These are phyloP conservation scores for Neurospora crassa DNA, from an alignment of 2,329 filamentous ascomycete genomes.

Conservation along the genomic window DNA sequence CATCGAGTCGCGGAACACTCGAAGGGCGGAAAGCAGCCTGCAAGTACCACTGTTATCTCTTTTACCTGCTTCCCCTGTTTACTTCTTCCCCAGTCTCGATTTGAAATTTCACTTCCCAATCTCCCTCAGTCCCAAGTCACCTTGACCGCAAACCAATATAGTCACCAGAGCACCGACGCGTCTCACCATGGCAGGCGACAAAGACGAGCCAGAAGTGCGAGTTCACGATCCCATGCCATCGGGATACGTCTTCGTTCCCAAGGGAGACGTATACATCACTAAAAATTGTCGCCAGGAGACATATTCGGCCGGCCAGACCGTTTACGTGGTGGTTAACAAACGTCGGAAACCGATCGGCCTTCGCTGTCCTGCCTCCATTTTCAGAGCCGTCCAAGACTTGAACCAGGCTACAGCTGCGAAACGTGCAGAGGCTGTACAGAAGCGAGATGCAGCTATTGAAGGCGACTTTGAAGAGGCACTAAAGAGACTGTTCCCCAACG, in stretches of 20 bases:
- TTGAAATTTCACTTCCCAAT: not conserved
- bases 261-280: constrained; percentile 33
- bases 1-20: not conserved
- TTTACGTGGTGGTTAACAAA: constrained; percentile 28
- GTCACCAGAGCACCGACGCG: not conserved
- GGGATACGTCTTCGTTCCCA: constrained; percentile 32
- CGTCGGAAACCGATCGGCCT: constrained; percentile 24
- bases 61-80: not conserved
- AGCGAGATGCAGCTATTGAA: constrained; percentile 26
- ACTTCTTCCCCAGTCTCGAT: not conserved
- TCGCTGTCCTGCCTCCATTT: constrained; percentile 28
- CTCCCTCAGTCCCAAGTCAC: not conserved
- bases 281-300: constrained; percentile 29
- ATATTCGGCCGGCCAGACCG: constrained; percentile 19
- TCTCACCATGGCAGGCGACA: not conserved
- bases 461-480: constrained; percentile 26
- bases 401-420: constrained; percentile 23
- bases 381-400: constrained; percentile 19
- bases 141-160: not conserved
- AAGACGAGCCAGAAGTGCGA: constrained; percentile 8
- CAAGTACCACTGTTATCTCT: not conserved
- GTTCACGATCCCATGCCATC: constrained; percentile 24
- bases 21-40: not conserved
- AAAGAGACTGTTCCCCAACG: constrained; percentile 27
- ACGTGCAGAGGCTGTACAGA: constrained; percentile 24